Evolutionary conservation across 805 yeast species (phyloP).

Genomic region (Starmerella ratchasimensis): DNA sequence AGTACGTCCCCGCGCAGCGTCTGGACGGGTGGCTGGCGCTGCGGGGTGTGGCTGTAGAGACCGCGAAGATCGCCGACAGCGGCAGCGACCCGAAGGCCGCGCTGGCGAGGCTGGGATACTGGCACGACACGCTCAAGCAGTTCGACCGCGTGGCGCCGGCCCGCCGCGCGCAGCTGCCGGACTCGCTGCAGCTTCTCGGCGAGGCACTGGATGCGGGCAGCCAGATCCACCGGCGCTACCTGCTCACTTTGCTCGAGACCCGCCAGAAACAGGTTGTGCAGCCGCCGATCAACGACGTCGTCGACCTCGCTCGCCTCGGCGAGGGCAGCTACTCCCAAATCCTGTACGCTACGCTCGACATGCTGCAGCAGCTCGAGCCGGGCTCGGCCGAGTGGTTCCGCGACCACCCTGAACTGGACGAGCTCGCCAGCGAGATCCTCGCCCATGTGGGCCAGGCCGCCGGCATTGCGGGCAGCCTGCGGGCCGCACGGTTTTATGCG

Average conservation of each 20-base stretch:
- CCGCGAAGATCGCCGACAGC: constrained; percentile 38
- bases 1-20: constrained; percentile 48
- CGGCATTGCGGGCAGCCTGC: constrained; percentile 49
- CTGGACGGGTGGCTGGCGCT: constrained; percentile 51
- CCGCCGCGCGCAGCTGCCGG: constrained; percentile 29
- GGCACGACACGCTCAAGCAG: constrained; percentile 48
- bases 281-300: constrained; percentile 35
- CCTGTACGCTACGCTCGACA: constrained; percentile 34
- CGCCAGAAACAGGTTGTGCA: constrained; percentile 40
- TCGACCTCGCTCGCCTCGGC: constrained; percentile 58
- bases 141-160: not conserved
- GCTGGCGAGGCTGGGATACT: constrained; percentile 49
- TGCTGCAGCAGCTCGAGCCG: constrained; percentile 43
- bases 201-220: constrained; percentile 33
- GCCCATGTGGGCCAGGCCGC: constrained; percentile 80
- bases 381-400: constrained; percentile 41
- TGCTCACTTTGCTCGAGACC: constrained; percentile 48
- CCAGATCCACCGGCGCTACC: constrained; percentile 38
- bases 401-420: constrained; percentile 33
- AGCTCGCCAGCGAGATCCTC: constrained; percentile 40
- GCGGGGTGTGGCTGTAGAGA: constrained; percentile 51
- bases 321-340: constrained; percentile 69
- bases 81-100: constrained; percentile 27
- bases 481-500: constrained; percentile 49
- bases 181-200: constrained; percentile 39